Evolutionary conservation across 169 alveolate genomes (phyloP), one percentile per base, ranked within the genome.

Genomic region (Eimeria acervulina): DNA sequence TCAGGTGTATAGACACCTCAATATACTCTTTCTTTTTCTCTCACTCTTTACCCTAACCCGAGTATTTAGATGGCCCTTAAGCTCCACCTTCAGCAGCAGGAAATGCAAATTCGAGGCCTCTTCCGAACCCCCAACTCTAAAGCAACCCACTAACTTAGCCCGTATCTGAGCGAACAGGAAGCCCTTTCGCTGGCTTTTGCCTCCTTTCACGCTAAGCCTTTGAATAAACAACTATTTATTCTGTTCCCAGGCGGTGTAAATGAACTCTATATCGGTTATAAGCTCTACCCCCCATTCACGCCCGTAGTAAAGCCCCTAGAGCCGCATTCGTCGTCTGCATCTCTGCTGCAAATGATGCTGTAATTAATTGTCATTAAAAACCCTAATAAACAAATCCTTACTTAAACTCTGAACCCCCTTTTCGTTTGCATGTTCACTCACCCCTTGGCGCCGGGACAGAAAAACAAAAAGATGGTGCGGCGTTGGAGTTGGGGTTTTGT

Each of bases 401-500:
- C 74, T 31, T 68, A 2, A 68, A 68, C 10, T 28, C 23, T n/a
- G 7, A 23, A 68, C 28, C 28, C 31, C 47, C 7, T 10, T 42
- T 19, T 68, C 47, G 47, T 68, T 68, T 42, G 33, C 47, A 12
- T 28, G 0, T 68, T 12, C 28, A 42, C 33, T 28, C 19, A 13
- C 1, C n/a, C 26, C 8, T 2, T 33, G 2, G 80, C 80, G 80
- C 80, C 80, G 26, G 80, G 80, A 68, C 80, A 68, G 47, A 68
- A 68, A 68, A 68, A 68, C 80, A 68, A 63, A 63, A n/a, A 23
- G 47, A 31, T 68, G 80, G 80, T 47, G 80, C 80, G 12, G 28
- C 23, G 8, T 59, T 2, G 1, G 68, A 12, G 80, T 68, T 31
- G 0, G 47, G 19, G 7, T 4, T 33, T 10, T 4, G n/a, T 68